A percentile compares a stretch with the other conserved stretches of the same genome.
Evolutionary conservation across 768 basidiomycete species (phyloP).

Genomic region (Trametes cingulata): DNA sequence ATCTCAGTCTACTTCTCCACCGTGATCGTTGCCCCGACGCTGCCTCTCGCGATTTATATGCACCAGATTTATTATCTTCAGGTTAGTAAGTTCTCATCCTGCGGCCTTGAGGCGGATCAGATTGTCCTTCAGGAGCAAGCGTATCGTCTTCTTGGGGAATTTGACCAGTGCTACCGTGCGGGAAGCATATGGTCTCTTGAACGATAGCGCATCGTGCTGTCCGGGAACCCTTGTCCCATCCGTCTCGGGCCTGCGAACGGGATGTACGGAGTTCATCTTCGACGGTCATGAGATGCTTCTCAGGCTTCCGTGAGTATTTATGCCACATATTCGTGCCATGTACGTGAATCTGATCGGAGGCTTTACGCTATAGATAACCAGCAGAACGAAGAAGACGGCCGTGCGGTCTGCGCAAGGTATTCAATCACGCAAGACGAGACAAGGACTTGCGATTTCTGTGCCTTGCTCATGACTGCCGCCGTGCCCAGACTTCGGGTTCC

Average conservation of each 20-base stretch:
- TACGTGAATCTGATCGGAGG: slow-evolving; percentile 6
- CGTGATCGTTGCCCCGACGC: not conserved
- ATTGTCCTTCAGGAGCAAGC: not conserved
- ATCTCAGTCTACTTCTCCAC: not conserved
- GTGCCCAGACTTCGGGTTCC: not conserved
- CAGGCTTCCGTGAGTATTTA: slow-evolving; percentile 8
- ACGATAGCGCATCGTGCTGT: slow-evolving; percentile 1
- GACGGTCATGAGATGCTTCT: slow-evolving; percentile 8
- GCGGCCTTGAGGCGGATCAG: slow-evolving; percentile 9
- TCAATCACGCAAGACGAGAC: not conserved
- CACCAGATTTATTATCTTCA: not conserved
- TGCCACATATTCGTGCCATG: not conserved
- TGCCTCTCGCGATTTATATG: not conserved
- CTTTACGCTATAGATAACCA: slow-evolving; percentile 13
- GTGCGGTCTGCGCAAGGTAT: no score
- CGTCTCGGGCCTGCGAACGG: not conserved
- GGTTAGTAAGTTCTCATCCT: not conserved
- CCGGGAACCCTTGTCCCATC: not conserved
- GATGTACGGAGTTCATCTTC: not conserved
- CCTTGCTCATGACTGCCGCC: no score
- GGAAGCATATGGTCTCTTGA: slow-evolving; percentile 4
- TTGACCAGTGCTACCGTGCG: not conserved
- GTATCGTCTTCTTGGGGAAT: not conserved
- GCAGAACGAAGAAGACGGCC: not conserved
- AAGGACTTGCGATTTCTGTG: not conserved